Evolutionary conservation across 1,284 basidiomycete species (phyloP), one percentile per base, ranked within the genome.

Genomic region (Leucoagaricus sp.): DNA sequence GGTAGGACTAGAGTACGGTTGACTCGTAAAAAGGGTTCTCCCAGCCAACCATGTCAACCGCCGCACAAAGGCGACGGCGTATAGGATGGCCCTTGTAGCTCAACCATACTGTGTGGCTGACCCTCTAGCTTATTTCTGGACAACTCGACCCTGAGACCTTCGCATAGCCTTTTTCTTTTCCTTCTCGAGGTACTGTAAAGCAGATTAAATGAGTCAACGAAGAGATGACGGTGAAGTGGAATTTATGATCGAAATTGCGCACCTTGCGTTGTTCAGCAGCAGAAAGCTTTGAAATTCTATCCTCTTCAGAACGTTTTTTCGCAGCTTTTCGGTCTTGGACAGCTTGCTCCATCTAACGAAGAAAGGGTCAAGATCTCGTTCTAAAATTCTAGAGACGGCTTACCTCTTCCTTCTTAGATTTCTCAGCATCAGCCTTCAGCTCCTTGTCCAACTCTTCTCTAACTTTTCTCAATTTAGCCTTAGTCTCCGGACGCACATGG

Each of bases 181-280:
- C 61, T 87, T 85, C 55, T 92, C 91, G 58, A 91, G 74, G 60
- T 82, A 74, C 86, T 89, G 61, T 34, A 55, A 9, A 61, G 51
- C 46, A 46, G 42, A 44, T 44, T 31, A 26, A 3, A 57, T 38
- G 19, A 26, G 34, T 38, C 33, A 28, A 47, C 55, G 46, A n/a
- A 4, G 50, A 7, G 8, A 33, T 15, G n/a, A n/a, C 28, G 34
- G 38, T 44, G 50, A 17, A 28, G 41, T 34, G 40, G 40, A 8
- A 41, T 50, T 50, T n/a, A n/a, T n/a, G n/a, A n/a, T n/a, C n/a
- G n/a, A n/a, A n/a, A n/a, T n/a, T n/a, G n/a, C n/a, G n/a, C 53
- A 86, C 86, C 84, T 91, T 93, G 77, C 89, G 87, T 75, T 93
- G 89, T 68, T 95, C 93, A 54, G 88, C 82, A 34, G 92, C 84